Evolutionary conservation across 768 basidiomycete species (phyloP).

Genomic region (Serpula lacrymans): DNA sequence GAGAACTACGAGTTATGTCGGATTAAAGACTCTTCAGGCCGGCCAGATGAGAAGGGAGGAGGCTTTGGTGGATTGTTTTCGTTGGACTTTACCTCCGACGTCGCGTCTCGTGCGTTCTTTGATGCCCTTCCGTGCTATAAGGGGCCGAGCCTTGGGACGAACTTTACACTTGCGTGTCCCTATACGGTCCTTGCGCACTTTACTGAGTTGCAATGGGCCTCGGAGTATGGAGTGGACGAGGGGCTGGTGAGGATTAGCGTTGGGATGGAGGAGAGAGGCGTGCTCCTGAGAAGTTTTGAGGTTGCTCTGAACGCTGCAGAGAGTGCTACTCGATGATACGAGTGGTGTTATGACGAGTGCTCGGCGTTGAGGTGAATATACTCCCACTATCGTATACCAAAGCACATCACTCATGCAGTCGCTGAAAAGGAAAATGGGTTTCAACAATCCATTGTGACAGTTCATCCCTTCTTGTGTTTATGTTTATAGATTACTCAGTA

Average conservation of each 20-base stretch:
- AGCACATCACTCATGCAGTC: no score
- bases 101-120: conserved; percentile 76
- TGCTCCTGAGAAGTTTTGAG: conserved; percentile 56
- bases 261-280: conserved; percentile 75
- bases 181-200: conserved; percentile 93
- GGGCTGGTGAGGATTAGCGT: conserved; percentile 85
- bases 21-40: conserved; percentile 36
- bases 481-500: no score
- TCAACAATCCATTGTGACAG: no score
- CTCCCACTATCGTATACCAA: no score
- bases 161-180: conserved; percentile 93
- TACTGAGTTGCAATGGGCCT: conserved; percentile 88
- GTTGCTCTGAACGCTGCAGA: conserved; percentile 76
- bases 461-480: no score
- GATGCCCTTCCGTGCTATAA: conserved; percentile 82
- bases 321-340: no score
- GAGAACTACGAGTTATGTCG: conserved; percentile 71
- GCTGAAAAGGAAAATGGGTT: no score
- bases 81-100: conserved; percentile 69
- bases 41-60: conserved; percentile 26
- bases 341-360: no score
- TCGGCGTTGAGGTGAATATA: no score
- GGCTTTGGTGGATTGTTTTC: conserved; percentile 90
- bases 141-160: conserved; percentile 91
- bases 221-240: conserved; percentile 77